Conservation (phyloP, 75 land plant genomes). For the Isoetes taiwanensis region DNA sequence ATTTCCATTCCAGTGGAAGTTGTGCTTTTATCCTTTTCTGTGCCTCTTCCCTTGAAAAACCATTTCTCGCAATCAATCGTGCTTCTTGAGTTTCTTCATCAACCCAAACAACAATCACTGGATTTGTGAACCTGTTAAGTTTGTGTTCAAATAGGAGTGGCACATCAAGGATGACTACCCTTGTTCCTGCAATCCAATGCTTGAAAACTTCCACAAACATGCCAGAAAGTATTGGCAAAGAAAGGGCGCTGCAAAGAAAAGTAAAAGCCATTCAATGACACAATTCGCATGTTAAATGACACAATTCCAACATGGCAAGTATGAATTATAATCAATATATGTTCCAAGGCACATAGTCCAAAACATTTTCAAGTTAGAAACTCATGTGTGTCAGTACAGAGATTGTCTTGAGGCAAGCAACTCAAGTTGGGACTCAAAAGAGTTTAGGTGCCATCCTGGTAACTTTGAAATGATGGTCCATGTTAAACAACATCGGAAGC, state of each 20-base stretch:
- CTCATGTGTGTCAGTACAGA: too few relatives aligned
- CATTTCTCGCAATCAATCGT: slow-evolving; percentile 63
- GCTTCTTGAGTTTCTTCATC: slow-evolving; percentile 71
- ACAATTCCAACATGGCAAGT: too few relatives aligned
- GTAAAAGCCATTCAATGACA: too few relatives aligned
- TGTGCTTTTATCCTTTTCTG: slow-evolving; percentile 63
- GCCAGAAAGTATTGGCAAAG: slow-evolving; percentile 61
- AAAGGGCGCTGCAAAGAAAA: slow-evolving; percentile 45
- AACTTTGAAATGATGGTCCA: too few relatives aligned
- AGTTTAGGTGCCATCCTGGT: too few relatives aligned
- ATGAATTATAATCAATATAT: too few relatives aligned
- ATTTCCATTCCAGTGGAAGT: slow-evolving; percentile 54
- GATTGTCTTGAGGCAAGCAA: too few relatives aligned
- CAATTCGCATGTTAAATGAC: too few relatives aligned
- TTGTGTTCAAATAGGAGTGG: slow-evolving; percentile 86
- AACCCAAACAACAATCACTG: slow-evolving; percentile 85
- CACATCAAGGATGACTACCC: slow-evolving; percentile 63
- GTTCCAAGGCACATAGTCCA: too few relatives aligned
- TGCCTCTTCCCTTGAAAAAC: slow-evolving; percentile 57
- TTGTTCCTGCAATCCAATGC: slow-evolving; percentile 66
- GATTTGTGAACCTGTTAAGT: slow-evolving; percentile 57
- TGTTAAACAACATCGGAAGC: too few relatives aligned
- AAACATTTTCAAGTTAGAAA: too few relatives aligned
- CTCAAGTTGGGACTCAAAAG: too few relatives aligned
- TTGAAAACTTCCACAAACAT: slow-evolving; percentile 54